phyloP scores from a whole-genome alignment of 2,329 filamentous ascomycete genomes.

The Penicillium sp. region DNA sequence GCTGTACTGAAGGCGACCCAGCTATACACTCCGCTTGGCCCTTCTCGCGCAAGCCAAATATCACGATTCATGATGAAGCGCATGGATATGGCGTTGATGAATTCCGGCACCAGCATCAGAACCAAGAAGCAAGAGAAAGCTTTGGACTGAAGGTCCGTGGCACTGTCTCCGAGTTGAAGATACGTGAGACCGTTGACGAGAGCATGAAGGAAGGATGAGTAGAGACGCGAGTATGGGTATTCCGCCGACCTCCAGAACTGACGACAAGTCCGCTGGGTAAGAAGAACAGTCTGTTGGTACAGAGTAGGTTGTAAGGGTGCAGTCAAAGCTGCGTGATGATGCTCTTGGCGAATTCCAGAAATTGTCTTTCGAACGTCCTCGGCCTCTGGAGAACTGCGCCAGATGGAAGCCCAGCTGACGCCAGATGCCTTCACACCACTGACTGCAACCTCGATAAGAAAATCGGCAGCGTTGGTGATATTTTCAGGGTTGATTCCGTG shows the following conservation, averaged over 20 bases:
- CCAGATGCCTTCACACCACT: conserved; percentile 55
- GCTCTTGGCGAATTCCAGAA: conserved; percentile 55
- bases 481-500: conserved; percentile 53
- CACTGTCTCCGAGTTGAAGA: conserved; percentile 62
- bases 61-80: conserved; percentile 69
- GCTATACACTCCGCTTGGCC: conserved; percentile 68
- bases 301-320: conserved; percentile 47
- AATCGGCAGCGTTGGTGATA: conserved; percentile 55
- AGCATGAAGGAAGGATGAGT: conserved; percentile 64
- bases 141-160: conserved; percentile 66
- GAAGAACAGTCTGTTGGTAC: conserved; percentile 58
- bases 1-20: conserved; percentile 70
- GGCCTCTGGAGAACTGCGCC: conserved; percentile 62
- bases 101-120: conserved; percentile 62
- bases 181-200: conserved; percentile 75
- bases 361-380: conserved; percentile 61
- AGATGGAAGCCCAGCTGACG: conserved; percentile 68
- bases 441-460: conserved; percentile 61
- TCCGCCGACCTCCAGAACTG: conserved; percentile 72
- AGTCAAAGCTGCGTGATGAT: conserved; percentile 21
- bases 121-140: conserved; percentile 68
- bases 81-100: conserved; percentile 68
- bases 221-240: conserved; percentile 72
- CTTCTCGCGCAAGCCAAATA: conserved; percentile 67
- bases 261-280: conserved; percentile 67